Percentiles rank a stretch among this genome's conserved stretches.
Evolutionary conservation across 805 yeast species (phyloP).

Genomic region (Pichia membranifaciens): DNA sequence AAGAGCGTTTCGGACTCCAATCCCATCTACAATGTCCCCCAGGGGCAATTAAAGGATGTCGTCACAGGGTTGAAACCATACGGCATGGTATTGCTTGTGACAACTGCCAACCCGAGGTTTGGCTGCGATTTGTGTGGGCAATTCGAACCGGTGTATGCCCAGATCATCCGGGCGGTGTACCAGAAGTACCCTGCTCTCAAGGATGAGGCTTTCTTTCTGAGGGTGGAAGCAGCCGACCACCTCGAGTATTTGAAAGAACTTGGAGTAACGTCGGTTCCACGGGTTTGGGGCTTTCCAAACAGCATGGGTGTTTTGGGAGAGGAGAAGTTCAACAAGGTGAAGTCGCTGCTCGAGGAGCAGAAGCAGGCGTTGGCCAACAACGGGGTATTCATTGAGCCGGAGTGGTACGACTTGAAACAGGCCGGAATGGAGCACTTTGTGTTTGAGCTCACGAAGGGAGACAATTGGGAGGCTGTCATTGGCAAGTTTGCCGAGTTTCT

Average conservation of each 20-base stretch:
- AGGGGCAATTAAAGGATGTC: constrained; percentile 35
- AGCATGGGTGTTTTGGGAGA: constrained; percentile 12
- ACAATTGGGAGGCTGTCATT: constrained; percentile 11
- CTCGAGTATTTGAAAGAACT: constrained; percentile 35
- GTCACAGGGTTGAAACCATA: constrained; percentile 47
- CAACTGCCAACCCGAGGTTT: constrained; percentile 40
- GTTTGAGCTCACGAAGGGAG: constrained; percentile 13
- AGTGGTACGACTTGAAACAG: constrained; percentile 8
- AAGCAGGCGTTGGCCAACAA: constrained; percentile 1
- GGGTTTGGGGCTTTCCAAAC: constrained; percentile 56
- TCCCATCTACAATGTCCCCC: constrained; percentile 26
- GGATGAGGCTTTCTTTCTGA: constrained; percentile 39
- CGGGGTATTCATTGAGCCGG: constrained; percentile 4
- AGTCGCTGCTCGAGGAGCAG: background rate
- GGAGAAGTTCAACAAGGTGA: constrained; percentile 2
- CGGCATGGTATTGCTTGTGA: constrained; percentile 45
- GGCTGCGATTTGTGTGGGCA: constrained; percentile 44
- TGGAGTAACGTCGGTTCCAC: constrained; percentile 51
- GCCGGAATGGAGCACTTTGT: constrained; percentile 16
- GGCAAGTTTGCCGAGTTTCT: constrained; percentile 9
- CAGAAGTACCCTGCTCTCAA: constrained; percentile 36
- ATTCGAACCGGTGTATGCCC: constrained; percentile 36
- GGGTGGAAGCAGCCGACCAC: constrained; percentile 47
- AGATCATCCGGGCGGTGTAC: constrained; percentile 40
- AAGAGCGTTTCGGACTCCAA: background rate